Base-by-base conservation (phyloP, 306 rosid species). In the Vicia faba region DNA sequence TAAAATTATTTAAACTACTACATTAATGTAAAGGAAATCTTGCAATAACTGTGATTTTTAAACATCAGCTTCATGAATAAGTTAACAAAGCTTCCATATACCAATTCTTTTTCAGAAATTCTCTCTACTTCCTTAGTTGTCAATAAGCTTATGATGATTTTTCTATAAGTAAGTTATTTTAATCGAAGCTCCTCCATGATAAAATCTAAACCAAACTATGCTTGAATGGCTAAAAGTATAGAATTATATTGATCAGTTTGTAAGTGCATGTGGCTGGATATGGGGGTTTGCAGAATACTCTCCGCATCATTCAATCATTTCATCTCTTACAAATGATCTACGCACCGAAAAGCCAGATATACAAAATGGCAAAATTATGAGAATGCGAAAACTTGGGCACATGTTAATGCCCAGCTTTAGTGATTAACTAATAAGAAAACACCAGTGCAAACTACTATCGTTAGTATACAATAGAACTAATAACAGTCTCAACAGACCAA, bases 401-500 rank as follows among this genome's bases (percentile, higher is more conserved):
- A 28, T 33, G 15, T 20, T 20, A 64, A 57, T 49, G 66, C 38
- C 66, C 13, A 16, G 13, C 7, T 26, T 54, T 12, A 54, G 36
- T 33, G 2, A 59, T 51, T 73, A 44, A 15, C 20, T 41, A 49
- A 12, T n/a, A 41, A 15, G 20, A 28, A 56, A 55, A 19, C 20
- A 56, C 71, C 41, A 66, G 25, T 3, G 14, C 36, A 43, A 76
- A 19, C 64, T 31, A 38, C 69, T 18, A 29, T 29, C 36, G 39
- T 40, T 18, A 45, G 46, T 39, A 43, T 59, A 68, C 14, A n/a
- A 18, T 31, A 31, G 38, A 26, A 39, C 15, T 45, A 23, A 18
- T 10, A 51, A 25, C 26, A 4, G 26, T 25, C 16, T 8, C 31
- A 67, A 74, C 55, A 49, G 29, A 33, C 38, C 74, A 75, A 79